These are phyloP conservation scores for Penicillium atrosanguineum DNA, from an alignment of 495 filamentous ascomycete species.

Conservation along the genomic window DNA sequence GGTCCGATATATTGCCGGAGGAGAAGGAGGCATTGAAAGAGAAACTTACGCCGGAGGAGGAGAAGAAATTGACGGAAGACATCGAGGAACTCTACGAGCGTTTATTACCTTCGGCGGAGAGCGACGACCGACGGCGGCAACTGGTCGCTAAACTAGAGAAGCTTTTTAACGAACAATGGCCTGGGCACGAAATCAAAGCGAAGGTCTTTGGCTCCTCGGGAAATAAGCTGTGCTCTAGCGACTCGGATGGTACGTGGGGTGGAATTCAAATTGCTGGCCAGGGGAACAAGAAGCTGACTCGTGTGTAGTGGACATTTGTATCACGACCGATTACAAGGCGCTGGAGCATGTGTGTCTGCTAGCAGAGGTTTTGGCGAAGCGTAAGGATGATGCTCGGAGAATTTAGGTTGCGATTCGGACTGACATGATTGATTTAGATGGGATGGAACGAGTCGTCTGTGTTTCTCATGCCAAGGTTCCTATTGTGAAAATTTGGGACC, in stretches of 20 bases:
- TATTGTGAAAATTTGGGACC: slow-evolving; percentile 99
- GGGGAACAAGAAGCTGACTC: slow-evolving; percentile 18
- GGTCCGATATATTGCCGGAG: slow-evolving; percentile 67
- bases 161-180: slow-evolving; percentile 86
- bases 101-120: slow-evolving; percentile 78
- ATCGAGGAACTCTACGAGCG: slow-evolving; percentile 80
- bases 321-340: slow-evolving; percentile 82
- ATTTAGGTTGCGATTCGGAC: background rate
- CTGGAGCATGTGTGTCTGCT: slow-evolving; percentile 85
- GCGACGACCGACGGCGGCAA: slow-evolving; percentile 67
- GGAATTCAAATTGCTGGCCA: background rate
- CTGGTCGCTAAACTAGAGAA: slow-evolving; percentile 84
- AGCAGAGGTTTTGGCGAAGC: slow-evolving; percentile 75
- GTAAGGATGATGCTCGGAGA: slow-evolving; percentile 51
- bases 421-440: slow-evolving; percentile 54
- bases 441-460: slow-evolving; percentile 94
- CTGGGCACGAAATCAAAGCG: slow-evolving; percentile 82
- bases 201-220: slow-evolving; percentile 96
- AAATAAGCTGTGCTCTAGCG: slow-evolving; percentile 90
- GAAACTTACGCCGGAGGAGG: slow-evolving; percentile 69
- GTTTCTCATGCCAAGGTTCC: slow-evolving; percentile 93
- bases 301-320: slow-evolving; percentile 86
- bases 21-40: slow-evolving; percentile 63
- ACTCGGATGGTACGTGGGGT: slow-evolving; percentile 82
- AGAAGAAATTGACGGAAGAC: slow-evolving; percentile 71